Evolutionary conservation across 768 basidiomycete genomes (phyloP).

Genomic region (Kwoniella botswanensis): DNA sequence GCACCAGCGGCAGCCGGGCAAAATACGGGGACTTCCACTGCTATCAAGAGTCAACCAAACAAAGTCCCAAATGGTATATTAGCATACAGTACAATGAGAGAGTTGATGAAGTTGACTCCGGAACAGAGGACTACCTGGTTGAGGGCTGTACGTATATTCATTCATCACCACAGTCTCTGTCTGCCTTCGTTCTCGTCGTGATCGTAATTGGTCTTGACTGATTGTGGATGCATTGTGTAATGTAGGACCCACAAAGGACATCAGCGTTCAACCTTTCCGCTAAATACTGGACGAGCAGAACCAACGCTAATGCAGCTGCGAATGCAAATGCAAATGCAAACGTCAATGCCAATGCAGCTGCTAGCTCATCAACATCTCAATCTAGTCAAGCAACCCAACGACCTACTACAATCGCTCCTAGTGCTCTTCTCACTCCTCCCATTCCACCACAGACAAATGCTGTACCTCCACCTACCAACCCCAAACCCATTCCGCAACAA

Average conservation of each 20-base stretch:
- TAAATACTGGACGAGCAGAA: slow-evolving; percentile 20
- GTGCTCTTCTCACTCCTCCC: slow-evolving; percentile 8
- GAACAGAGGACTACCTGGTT: slow-evolving; percentile 16
- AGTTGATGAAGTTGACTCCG: slow-evolving; percentile 4
- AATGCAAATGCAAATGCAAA: background rate
- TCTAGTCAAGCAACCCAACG: background rate
- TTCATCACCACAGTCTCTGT: no score
- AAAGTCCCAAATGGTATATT: slow-evolving; percentile 12
- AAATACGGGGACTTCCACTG: background rate
- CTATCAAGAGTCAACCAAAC: background rate
- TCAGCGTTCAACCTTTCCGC: slow-evolving; percentile 14
- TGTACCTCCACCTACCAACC: background rate
- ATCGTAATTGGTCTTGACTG: background rate
- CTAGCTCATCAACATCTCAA: slow-evolving; percentile 10
- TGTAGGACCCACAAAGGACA: slow-evolving; percentile 14
- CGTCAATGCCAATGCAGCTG: background rate
- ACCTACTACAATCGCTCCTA: slow-evolving; percentile 12
- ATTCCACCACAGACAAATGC: background rate
- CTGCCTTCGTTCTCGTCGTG: no score
- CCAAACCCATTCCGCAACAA: background rate
- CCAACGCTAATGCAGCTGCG: slow-evolving; percentile 4
- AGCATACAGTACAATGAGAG: slow-evolving; percentile 4
- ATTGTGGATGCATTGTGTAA: background rate
- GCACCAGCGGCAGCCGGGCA: background rate
- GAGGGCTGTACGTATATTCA: slow-evolving; percentile 3